These are phyloP conservation scores for Forsythia viridissima DNA, from an alignment of 257 asterid genomes.

Conservation along the genomic window DNA sequence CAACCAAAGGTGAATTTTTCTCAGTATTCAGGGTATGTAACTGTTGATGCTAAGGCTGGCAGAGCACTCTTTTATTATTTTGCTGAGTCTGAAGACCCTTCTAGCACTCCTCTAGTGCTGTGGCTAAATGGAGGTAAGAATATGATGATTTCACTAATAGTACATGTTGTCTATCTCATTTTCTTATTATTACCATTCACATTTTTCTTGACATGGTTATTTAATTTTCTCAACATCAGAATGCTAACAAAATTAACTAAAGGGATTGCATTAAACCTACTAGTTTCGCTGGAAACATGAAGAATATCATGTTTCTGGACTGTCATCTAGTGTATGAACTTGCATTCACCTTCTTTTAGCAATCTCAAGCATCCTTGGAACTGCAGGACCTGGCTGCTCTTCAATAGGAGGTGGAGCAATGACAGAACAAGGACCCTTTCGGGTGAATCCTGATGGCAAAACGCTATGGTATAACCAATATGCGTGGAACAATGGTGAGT, in stretches of 20 bases:
- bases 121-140: conserved; percentile 47
- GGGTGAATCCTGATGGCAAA: conserved; percentile 32
- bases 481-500: conserved; percentile 40
- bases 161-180: no score
- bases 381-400: conserved; percentile 46
- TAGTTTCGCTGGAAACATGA: neutral
- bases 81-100: conserved; percentile 31
- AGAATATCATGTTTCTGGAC: neutral
- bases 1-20: conserved; percentile 35
- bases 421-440: conserved; percentile 41
- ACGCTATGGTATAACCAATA: conserved; percentile 31
- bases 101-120: conserved; percentile 37
- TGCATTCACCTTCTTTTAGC: neutral
- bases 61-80: conserved; percentile 42
- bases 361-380: neutral
- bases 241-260: no score
- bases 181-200: neutral
- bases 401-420: conserved; percentile 40
- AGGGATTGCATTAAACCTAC: neutral
- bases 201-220: neutral
- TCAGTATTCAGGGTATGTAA: conserved; percentile 43
- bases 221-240: neutral
- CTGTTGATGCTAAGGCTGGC: conserved; percentile 31
- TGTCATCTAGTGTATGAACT: neutral
- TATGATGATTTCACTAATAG: no score